phyloP scores from a whole-genome alignment of 306 rosid genomes.

The Gleditsia sinensis region DNA sequence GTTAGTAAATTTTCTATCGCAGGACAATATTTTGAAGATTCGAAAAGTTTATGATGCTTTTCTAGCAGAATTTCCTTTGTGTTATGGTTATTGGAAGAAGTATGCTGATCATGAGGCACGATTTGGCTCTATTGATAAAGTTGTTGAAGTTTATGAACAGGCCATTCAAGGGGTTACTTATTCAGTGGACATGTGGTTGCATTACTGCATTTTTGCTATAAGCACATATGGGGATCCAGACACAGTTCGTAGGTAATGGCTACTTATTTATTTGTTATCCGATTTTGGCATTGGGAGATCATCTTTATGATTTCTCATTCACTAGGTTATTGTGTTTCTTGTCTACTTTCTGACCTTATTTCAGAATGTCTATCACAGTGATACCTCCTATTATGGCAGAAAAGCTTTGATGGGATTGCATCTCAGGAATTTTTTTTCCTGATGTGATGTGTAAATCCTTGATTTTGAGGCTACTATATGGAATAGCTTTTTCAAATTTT shows the following conservation, averaged over 20 bases:
- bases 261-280: conserved; percentile 32
- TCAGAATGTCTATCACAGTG: conserved; percentile 82
- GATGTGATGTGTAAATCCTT: conserved; percentile 63
- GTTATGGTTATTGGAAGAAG: conserved; percentile 99
- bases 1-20: conserved; percentile 37
- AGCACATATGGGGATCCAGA: conserved; percentile 91
- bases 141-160: conserved; percentile 89
- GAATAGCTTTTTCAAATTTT: conserved; percentile 41
- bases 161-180: conserved; percentile 95
- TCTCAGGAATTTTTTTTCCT: conserved; percentile 56
- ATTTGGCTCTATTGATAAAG: conserved; percentile 78
- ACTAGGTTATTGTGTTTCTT: conserved; percentile 56
- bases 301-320: conserved; percentile 43
- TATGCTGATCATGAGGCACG: conserved; percentile 94
- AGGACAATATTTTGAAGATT: conserved; percentile 79
- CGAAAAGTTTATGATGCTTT: conserved; percentile 90
- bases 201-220: conserved; percentile 87
- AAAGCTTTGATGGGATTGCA: conserved; percentile 81
- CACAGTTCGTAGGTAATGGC: conserved; percentile 84
- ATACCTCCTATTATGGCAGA: conserved; percentile 74
- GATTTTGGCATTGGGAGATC: conserved; percentile 43
- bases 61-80: conserved; percentile 88
- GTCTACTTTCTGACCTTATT: conserved; percentile 71
- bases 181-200: conserved; percentile 98
- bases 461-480: conserved; percentile 53